These are phyloP conservation scores for Paecilomyces dactylethromorphus DNA, from an alignment of 2,329 filamentous ascomycete genomes.

Conservation along the genomic window DNA sequence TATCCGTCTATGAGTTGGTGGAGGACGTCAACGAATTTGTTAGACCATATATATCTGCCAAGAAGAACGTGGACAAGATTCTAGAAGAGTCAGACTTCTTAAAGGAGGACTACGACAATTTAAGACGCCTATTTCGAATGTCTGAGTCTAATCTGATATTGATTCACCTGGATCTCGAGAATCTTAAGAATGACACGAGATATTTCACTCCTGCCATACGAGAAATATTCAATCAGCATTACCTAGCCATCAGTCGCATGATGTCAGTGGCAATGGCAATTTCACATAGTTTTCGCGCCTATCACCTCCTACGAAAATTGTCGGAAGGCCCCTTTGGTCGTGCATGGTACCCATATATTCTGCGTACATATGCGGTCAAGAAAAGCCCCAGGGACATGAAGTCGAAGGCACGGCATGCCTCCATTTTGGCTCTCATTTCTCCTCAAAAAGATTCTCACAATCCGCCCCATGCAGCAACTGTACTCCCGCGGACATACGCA, in stretches of 20 bases:
- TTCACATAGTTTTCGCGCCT: background rate
- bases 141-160: background rate
- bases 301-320: background rate
- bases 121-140: constrained; percentile 2
- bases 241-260: background rate
- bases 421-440: background rate
- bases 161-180: background rate
- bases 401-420: background rate
- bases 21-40: constrained; percentile 10
- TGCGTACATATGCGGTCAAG: background rate
- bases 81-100: constrained; percentile 2
- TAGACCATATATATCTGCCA: constrained; percentile 11
- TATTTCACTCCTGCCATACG: background rate
- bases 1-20: background rate
- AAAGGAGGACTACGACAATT: constrained; percentile 2
- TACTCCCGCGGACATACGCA: background rate
- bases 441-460: background rate
- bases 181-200: background rate
- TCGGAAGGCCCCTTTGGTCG: background rate
- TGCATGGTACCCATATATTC: background rate
- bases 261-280: background rate
- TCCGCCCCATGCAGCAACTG: background rate
- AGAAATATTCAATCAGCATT: background rate
- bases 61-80: constrained; percentile 12
- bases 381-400: background rate